These are phyloP conservation scores for Pyrenula aspistea DNA, from an alignment of 495 filamentous ascomycete genomes.

Conservation along the genomic window DNA sequence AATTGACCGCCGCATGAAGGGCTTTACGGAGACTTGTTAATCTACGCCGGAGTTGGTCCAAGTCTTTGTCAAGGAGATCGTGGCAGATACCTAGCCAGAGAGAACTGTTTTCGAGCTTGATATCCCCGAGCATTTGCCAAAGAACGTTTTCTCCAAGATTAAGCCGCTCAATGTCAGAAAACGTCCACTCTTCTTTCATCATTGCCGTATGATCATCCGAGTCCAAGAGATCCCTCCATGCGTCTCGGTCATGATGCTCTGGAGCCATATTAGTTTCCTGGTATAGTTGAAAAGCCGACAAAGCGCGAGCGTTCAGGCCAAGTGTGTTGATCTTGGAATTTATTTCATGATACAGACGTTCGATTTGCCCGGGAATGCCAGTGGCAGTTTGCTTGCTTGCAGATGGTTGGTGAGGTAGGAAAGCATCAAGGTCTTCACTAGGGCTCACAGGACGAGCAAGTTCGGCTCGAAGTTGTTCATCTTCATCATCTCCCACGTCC, in stretches of 20 bases:
- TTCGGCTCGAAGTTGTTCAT: constrained; percentile 46
- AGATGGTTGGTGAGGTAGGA: constrained; percentile 53
- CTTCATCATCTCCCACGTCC: constrained; percentile 49
- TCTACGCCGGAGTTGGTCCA: constrained; percentile 54
- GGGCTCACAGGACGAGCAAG: constrained; percentile 39
- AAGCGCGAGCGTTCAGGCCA: constrained; percentile 69
- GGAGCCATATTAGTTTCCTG: constrained; percentile 34
- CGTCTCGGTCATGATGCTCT: constrained; percentile 41
- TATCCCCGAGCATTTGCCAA: constrained; percentile 44
- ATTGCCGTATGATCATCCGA: constrained; percentile 30
- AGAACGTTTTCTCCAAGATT: constrained; percentile 43
- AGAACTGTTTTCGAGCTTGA: constrained; percentile 49
- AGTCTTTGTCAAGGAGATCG: constrained; percentile 46
- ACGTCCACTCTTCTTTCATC: constrained; percentile 49
- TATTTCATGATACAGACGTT: constrained; percentile 80
- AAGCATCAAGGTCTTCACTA: constrained; percentile 41
- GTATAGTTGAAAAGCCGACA: constrained; percentile 55
- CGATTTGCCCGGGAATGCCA: constrained; percentile 65
- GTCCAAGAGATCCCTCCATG: constrained; percentile 21
- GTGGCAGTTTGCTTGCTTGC: constrained; percentile 28
- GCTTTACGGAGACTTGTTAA: constrained; percentile 62
- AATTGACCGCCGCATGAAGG: constrained; percentile 54
- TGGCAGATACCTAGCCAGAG: constrained; percentile 49
- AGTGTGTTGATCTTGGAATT: constrained; percentile 94
- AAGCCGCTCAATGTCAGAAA: constrained; percentile 60